phyloP scores from a whole-genome alignment of 148 eudicot genomes.

The Rhododendron vialii region DNA sequence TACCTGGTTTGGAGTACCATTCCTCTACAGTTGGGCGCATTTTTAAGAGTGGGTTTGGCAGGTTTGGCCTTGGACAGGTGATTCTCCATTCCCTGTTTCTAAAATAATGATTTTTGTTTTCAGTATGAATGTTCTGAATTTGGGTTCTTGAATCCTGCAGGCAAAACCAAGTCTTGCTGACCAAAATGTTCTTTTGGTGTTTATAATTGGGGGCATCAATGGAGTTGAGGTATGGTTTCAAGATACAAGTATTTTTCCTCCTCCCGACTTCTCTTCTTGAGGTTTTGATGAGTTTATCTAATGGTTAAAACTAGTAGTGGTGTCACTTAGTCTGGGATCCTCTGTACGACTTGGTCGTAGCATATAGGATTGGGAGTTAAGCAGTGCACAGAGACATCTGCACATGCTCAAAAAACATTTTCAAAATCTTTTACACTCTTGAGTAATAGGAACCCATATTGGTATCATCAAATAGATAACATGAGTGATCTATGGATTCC shows the following conservation, averaged over 20 bases:
- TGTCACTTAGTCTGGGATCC: not conserved
- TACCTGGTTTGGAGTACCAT: constrained; percentile 92
- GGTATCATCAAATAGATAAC: not conserved
- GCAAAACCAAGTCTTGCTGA: constrained; percentile 88
- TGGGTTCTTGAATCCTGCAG: constrained; percentile 39
- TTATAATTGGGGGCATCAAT: constrained; percentile 84
- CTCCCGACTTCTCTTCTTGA: not conserved
- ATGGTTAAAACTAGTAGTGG: not conserved
- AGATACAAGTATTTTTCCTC: not conserved
- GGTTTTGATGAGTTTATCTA: not conserved
- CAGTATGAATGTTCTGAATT: constrained; percentile 8
- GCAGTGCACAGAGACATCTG: not conserved
- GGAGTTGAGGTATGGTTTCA: constrained; percentile 58
- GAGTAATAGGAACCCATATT: not conserved
- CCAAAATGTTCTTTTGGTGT: constrained; percentile 78
- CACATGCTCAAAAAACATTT: not conserved
- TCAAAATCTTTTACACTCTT: not conserved
- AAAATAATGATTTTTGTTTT: not conserved
- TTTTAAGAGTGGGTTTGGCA: constrained; percentile 91
- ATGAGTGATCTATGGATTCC: not conserved
- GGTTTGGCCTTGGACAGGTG: constrained; percentile 98
- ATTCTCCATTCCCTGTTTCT: not conserved
- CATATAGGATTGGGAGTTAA: not conserved
- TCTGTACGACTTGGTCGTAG: not conserved
- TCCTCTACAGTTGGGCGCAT: constrained; percentile 94